Conservation (phyloP, 2,329 filamentous ascomycete species). For the Westerdykella ornata region DNA sequence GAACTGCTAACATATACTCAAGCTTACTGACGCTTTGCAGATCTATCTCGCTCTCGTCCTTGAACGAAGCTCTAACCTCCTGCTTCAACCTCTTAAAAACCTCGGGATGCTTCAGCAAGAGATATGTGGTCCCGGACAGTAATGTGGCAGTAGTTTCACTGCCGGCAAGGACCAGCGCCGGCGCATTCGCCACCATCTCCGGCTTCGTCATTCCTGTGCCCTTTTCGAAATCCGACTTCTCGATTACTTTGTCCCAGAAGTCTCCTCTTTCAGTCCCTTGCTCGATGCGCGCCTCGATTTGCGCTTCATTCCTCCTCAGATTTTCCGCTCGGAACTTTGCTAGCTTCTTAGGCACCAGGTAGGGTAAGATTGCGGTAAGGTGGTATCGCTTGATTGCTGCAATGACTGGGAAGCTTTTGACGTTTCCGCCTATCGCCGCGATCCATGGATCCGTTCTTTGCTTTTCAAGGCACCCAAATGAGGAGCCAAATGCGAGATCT, state of each 20-base stretch:
- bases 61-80: slow-evolving; percentile 15
- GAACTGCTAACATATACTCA: slow-evolving; percentile 13
- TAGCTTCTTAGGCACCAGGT: slow-evolving; percentile 2
- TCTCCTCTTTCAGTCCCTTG: slow-evolving; percentile 19
- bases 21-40: slow-evolving; percentile 6
- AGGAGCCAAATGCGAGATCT: slow-evolving; percentile 47
- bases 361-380: background rate
- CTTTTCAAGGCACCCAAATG: slow-evolving; percentile 22
- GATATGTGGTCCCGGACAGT: slow-evolving; percentile 26
- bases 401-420: slow-evolving; percentile 12
- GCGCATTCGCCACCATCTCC: slow-evolving; percentile 27
- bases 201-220: slow-evolving; percentile 21
- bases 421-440: slow-evolving; percentile 12
- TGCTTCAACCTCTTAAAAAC: slow-evolving; percentile 8
- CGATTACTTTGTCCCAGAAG: slow-evolving; percentile 16
- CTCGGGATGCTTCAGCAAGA: slow-evolving; percentile 13
- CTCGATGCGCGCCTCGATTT: slow-evolving; percentile 20
- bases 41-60: slow-evolving; percentile 13
- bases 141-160: slow-evolving; percentile 37
- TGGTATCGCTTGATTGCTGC: slow-evolving; percentile 15
- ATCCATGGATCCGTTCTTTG: slow-evolving; percentile 27
- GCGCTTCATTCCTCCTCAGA: slow-evolving; percentile 11
- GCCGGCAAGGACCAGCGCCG: slow-evolving; percentile 31
- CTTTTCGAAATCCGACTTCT: slow-evolving; percentile 22
- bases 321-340: background rate